Evolutionary conservation across 371 early-diverging fungal genomes (phyloP).

Genomic region (Haplosporangium sp.): DNA sequence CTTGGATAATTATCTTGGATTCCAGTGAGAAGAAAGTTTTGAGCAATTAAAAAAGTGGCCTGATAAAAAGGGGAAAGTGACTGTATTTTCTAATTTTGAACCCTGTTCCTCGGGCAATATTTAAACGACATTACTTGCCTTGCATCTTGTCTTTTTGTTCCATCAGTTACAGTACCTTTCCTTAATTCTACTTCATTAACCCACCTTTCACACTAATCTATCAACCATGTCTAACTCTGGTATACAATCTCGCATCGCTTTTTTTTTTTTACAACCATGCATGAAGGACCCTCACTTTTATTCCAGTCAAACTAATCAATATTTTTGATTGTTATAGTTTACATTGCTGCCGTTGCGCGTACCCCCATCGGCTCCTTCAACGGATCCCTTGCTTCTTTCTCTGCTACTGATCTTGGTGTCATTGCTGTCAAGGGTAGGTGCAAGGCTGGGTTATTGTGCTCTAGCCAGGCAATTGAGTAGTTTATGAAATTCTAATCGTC

Average conservation of each 20-base stretch:
- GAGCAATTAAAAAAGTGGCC: not conserved
- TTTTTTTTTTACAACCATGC: not conserved
- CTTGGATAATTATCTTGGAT: not conserved
- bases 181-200: not conserved
- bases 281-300: no score
- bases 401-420: slow-evolving; percentile 91
- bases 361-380: slow-evolving; percentile 97
- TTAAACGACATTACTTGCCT: not conserved
- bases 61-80: not conserved
- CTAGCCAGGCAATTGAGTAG: not conserved
- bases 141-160: not conserved
- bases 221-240: not conserved
- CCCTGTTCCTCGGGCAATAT: not conserved
- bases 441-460: not conserved
- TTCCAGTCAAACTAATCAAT: not conserved
- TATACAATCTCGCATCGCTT: not conserved
- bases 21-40: no score
- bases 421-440: slow-evolving; percentile 88
- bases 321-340: slow-evolving; percentile 62
- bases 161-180: not conserved
- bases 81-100: not conserved
- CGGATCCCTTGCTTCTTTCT: slow-evolving; percentile 87
- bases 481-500: not conserved
- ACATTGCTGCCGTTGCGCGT: slow-evolving; percentile 89
- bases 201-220: not conserved